Evolutionary conservation across 2,329 filamentous ascomycete species (phyloP).

Genomic region (Elsinoe ampelina): DNA sequence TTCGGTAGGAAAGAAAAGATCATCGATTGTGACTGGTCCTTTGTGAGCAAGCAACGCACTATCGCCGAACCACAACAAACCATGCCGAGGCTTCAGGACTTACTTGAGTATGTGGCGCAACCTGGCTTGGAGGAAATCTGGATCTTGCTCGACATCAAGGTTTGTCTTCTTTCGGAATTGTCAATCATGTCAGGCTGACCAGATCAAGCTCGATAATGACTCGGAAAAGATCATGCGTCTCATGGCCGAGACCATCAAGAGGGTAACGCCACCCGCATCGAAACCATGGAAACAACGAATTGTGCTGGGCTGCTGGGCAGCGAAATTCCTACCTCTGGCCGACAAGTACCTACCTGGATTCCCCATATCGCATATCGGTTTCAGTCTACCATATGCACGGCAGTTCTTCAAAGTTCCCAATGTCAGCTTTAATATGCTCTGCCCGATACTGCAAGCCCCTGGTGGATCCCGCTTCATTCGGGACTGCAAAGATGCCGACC

Average conservation of each 20-base stretch:
- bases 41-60: conserved; percentile 60
- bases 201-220: conserved; percentile 55
- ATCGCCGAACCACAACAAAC: conserved; percentile 55
- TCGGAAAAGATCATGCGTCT: conserved; percentile 60
- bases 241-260: conserved; percentile 55
- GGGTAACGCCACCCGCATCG: conserved; percentile 34
- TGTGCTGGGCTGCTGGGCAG: conserved; percentile 74
- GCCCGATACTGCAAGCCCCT: conserved; percentile 58
- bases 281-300: conserved; percentile 64
- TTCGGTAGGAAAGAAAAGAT: conserved; percentile 67
- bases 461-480: conserved; percentile 58
- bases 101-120: conserved; percentile 61
- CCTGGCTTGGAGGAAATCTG: conserved; percentile 61
- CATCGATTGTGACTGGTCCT: conserved; percentile 65
- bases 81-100: conserved; percentile 65
- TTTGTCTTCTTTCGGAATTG: conserved; percentile 27
- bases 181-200: not conserved
- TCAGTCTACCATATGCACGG: conserved; percentile 57
- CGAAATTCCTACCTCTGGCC: conserved; percentile 59
- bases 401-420: conserved; percentile 60
- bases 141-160: conserved; percentile 84
- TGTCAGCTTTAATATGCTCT: conserved; percentile 70
- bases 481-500: conserved; percentile 32
- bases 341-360: conserved; percentile 53
- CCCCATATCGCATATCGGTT: conserved; percentile 58